Conservation (phyloP, 306 rosid genomes). For the Potentilla sterilis region DNA sequence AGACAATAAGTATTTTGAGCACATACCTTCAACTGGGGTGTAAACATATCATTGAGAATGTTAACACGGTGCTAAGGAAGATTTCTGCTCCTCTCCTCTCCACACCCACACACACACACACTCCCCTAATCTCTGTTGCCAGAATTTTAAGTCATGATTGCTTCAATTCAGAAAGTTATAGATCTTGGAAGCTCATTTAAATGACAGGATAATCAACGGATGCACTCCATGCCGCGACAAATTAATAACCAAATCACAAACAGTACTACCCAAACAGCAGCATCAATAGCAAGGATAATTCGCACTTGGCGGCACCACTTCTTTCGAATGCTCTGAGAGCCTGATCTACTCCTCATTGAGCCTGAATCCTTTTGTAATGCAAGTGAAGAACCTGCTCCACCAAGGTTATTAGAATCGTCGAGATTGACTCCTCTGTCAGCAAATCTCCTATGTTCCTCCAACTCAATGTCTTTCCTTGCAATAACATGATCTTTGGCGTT, state of each 20-base stretch:
- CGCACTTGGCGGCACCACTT: conserved; percentile 90
- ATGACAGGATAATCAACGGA: conserved; percentile 34
- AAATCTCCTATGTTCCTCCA: conserved; percentile 69
- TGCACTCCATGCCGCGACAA: conserved; percentile 63
- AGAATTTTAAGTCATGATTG: background rate
- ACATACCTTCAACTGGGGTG: conserved; percentile 7
- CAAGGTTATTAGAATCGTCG: conserved; percentile 55
- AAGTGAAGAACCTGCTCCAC: conserved; percentile 51
- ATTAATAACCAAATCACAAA: conserved; percentile 66
- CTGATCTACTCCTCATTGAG: conserved; percentile 61
- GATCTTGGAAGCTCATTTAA: background rate
- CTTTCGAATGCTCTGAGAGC: conserved; percentile 55
- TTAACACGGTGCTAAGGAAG: background rate
- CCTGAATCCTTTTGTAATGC: conserved; percentile 58
- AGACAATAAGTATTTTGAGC: background rate
- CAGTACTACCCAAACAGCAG: conserved; percentile 63
- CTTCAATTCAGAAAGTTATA: background rate
- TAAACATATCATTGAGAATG: background rate
- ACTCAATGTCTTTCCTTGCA: conserved; percentile 64
- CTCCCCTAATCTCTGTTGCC: background rate
- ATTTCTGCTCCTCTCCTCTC: background rate
- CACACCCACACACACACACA: background rate
- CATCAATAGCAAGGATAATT: conserved; percentile 84
- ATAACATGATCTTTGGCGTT: conserved; percentile 76
- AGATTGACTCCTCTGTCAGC: conserved; percentile 59